Base-by-base conservation (phyloP, 495 filamentous ascomycete genomes). In the Penicillium salamii region DNA sequence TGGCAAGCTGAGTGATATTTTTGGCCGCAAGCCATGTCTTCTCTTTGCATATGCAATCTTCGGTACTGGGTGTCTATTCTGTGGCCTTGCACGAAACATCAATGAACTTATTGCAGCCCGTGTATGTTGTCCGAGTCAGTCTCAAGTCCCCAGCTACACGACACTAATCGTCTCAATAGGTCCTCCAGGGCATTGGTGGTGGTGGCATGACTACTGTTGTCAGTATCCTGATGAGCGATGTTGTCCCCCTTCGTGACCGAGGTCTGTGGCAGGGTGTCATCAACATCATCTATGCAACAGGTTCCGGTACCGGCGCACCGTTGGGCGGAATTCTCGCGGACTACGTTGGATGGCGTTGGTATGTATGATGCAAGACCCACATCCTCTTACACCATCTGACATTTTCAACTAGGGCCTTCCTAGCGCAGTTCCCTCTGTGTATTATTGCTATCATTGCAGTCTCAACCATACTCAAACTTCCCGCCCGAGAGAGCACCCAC, bases 131-230 rank as follows among this genome's bases (percentile, higher is more conserved):
- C 11, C 2, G 12, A 18, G 2, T 24, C 24, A 3, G 1, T 28
- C 20, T 36, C 20, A 14, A 1, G 12, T 1, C 6, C 24, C 28
- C 3, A 11, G 39, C 19, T 1, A 12, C 15, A 12, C 11, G 11
- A 26, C 48, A 24, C 23, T 14, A 13, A 42, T 8, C 50, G n/a
- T 17, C 7, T 42, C 19, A 19, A 29, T 14, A 72, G 70, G 66
- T 71, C 32, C 82, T 86, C 54, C 79, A 84, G 57, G 89, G 90
- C 5, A 82, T 91, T 50, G 90, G 89, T 9, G 90, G 89, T 17
- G 90, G 88, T 20, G 90, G 90, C 17, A 92, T 95, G 88, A 89
- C 84, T 3, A 86, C 86, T 4, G 81, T 93, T 41, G 87, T 87
- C 35, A 81, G 70, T 46, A 92, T 96, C 42, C 65, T 96, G 24